A percentile compares a stretch with the other conserved stretches of the same genome.
These are phyloP conservation scores for Sporisorium reilianum DNA, from an alignment of 1,284 basidiomycete species.

Conservation along the genomic window DNA sequence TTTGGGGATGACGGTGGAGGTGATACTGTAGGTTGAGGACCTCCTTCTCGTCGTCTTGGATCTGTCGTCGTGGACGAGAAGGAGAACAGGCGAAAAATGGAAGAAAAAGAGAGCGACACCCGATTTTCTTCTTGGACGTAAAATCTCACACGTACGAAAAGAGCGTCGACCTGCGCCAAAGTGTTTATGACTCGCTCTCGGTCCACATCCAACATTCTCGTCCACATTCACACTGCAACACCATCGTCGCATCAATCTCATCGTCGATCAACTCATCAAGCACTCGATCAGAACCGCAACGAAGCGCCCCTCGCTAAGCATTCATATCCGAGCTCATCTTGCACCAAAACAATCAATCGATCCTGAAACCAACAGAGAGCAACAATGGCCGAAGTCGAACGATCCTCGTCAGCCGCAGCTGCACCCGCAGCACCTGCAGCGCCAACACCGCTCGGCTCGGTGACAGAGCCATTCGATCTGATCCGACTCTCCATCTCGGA, in stretches of 20 bases:
- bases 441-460: conserved; percentile 34
- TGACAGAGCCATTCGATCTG: conserved; percentile 97
- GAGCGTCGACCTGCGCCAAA: conserved; percentile 1
- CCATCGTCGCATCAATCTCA: neutral
- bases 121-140: neutral
- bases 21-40: neutral
- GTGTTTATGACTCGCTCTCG: neutral
- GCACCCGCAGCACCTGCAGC: conserved; percentile 6
- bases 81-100: neutral
- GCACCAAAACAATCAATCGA: neutral
- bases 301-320: neutral
- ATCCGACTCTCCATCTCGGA: conserved; percentile 95
- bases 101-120: neutral
- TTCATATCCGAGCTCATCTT: neutral
- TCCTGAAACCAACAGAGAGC: neutral
- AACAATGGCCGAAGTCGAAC: conserved; percentile 45
- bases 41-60: neutral
- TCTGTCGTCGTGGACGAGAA: neutral
- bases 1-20: neutral
- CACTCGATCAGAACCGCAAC: too few species aligned
- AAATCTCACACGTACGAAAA: conserved; percentile 3
- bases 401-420: conserved; percentile 22
- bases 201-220: conserved; percentile 14
- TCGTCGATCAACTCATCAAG: neutral
- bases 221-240: neutral